phyloP scores from a whole-genome alignment of 148 eudicot genomes.

The Silene latifolia region DNA sequence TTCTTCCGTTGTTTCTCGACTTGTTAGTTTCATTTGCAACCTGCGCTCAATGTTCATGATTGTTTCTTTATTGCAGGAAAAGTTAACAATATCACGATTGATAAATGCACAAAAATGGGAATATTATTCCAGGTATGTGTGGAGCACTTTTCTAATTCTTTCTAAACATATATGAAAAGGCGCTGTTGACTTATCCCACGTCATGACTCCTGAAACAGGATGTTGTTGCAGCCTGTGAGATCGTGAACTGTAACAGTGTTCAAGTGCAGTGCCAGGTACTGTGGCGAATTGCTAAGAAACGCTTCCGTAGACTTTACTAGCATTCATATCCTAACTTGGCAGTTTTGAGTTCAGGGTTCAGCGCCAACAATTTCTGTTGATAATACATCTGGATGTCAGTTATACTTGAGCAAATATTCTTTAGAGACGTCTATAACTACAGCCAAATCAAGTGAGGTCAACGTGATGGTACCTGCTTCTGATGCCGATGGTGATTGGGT shows the following conservation, averaged over 20 bases:
- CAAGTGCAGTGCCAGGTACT: constrained; percentile 96
- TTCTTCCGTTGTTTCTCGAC: neutral
- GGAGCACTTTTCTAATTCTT: neutral
- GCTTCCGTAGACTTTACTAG: neutral
- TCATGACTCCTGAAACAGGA: constrained; percentile 43
- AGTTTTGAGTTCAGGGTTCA: constrained; percentile 55
- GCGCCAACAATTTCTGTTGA: constrained; percentile 97
- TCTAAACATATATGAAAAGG: constrained; percentile 2
- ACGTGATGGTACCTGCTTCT: constrained; percentile 81
- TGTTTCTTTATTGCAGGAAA: constrained; percentile 55
- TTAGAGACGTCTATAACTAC: constrained; percentile 77
- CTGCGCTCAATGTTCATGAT: constrained; percentile 6
- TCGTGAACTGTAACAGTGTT: constrained; percentile 85
- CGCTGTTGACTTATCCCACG: constrained; percentile 6
- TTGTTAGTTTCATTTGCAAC: neutral
- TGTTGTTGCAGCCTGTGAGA: constrained; percentile 99
- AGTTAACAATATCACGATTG: constrained; percentile 90
- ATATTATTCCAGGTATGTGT: constrained; percentile 62
- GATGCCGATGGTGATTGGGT: constrained; percentile 83
- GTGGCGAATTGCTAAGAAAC: neutral
- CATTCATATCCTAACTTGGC: constrained; percentile 14
- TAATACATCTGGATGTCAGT: constrained; percentile 88
- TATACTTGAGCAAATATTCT: constrained; percentile 88
- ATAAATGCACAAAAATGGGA: constrained; percentile 94
- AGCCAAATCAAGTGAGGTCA: constrained; percentile 93